Percentiles rank a stretch among this genome's conserved stretches.
Evolutionary conservation across 352 stramenopile species (phyloP).

Genomic region (Phytophthora tentaculata): DNA sequence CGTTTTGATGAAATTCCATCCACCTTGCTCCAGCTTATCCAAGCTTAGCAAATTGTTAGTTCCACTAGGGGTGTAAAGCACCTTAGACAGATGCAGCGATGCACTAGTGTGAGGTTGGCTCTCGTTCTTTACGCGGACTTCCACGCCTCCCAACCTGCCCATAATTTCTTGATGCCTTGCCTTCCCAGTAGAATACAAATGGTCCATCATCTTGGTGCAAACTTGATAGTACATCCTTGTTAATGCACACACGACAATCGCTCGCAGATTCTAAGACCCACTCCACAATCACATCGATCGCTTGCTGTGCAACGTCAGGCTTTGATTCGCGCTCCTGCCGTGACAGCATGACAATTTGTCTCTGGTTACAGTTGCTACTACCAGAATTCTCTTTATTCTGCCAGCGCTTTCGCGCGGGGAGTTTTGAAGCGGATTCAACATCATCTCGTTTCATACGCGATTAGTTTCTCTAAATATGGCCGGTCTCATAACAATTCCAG

Average conservation of each 20-base stretch:
- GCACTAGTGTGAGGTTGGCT: conserved; percentile 4
- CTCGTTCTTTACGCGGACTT: no score
- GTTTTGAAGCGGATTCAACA: conserved; percentile 4
- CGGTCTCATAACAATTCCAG: conserved; percentile 12
- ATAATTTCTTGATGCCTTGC: conserved; percentile 4
- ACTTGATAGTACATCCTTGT: not conserved
- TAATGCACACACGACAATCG: conserved; percentile 18
- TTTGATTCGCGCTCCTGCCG: not conserved
- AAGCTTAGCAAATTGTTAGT: conserved; percentile 19
- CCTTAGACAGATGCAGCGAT: not conserved
- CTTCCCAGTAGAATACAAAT: conserved; percentile 16
- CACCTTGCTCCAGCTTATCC: conserved; percentile 7
- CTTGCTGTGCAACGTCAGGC: not conserved
- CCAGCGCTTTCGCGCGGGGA: conserved; percentile 14
- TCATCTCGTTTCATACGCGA: not conserved
- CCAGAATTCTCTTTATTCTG: conserved; percentile 3
- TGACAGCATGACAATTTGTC: not conserved
- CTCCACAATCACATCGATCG: conserved; percentile 2
- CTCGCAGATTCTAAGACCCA: conserved; percentile 14
- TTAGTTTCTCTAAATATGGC: conserved; percentile 8
- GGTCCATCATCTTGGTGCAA: conserved; percentile 11
- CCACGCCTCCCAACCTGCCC: not conserved
- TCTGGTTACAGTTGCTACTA: not conserved
- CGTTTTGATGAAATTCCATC: conserved; percentile 5
- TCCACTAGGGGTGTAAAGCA: conserved; percentile 9